Percentiles rank a stretch among this genome's conserved stretches.
Conservation (phyloP, 257 asterid species). For the Nyctanthes arbortristis region DNA sequence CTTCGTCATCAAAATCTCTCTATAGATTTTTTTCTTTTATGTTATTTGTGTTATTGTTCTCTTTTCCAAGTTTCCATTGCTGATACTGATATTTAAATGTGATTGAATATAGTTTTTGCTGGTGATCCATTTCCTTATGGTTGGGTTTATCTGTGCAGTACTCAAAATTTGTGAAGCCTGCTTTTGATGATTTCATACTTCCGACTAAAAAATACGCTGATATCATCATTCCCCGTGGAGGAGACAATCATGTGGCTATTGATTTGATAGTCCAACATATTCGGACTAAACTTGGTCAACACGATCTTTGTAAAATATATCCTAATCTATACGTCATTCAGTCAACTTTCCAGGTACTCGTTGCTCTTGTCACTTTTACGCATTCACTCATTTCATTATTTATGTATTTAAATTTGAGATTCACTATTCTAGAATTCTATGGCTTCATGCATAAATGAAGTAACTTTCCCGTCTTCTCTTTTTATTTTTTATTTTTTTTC, state of each 20-base stretch:
- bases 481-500: neutral
- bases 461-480: neutral
- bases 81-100: slow-evolving; percentile 8
- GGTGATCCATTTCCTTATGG: slow-evolving; percentile 15
- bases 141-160: slow-evolving; percentile 59
- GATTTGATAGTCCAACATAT: slow-evolving; percentile 99
- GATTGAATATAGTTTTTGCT: neutral
- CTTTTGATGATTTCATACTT: slow-evolving; percentile 98
- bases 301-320: slow-evolving; percentile 97
- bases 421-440: slow-evolving; percentile 14
- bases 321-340: slow-evolving; percentile 93
- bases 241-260: slow-evolving; percentile 98
- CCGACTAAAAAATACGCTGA: slow-evolving; percentile 98
- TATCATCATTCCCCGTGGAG: slow-evolving; percentile 98
- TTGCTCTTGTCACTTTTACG: slow-evolving; percentile 18
- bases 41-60: neutral
- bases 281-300: slow-evolving; percentile 98
- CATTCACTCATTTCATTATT: slow-evolving; percentile 10
- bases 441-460: neutral
- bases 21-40: neutral
- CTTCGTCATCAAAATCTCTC: neutral
- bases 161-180: slow-evolving; percentile 97
- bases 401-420: neutral
- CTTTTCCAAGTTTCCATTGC: neutral
- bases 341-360: slow-evolving; percentile 90